These are phyloP conservation scores for Helminthosporium solani DNA, from an alignment of 2,329 filamentous ascomycete genomes.

Conservation along the genomic window DNA sequence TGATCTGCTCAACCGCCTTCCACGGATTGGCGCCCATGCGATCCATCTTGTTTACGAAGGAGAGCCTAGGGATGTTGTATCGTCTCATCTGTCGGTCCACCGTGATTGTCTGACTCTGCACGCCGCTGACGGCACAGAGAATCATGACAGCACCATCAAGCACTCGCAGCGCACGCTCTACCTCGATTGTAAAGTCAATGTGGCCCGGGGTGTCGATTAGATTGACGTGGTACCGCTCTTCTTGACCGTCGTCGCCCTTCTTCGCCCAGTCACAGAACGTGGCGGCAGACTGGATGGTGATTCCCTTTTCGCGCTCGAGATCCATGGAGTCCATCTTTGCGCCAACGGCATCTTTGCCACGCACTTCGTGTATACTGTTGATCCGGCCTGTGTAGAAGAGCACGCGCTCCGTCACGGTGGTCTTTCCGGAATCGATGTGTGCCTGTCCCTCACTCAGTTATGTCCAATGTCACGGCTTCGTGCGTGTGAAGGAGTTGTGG, in stretches of 20 bases:
- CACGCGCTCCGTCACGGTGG: slow-evolving; percentile 91
- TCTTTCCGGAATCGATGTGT: slow-evolving; percentile 98
- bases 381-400: slow-evolving; percentile 98
- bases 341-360: slow-evolving; percentile 89
- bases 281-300: slow-evolving; percentile 97
- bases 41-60: slow-evolving; percentile 99
- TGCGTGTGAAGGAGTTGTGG: not conserved
- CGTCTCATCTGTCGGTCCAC: slow-evolving; percentile 98
- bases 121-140: slow-evolving; percentile 92
- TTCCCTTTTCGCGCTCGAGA: slow-evolving; percentile 94
- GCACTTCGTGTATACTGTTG: slow-evolving; percentile 94
- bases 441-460: slow-evolving; percentile 56
- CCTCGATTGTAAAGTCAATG: slow-evolving; percentile 99
- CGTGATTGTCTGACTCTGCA: slow-evolving; percentile 97
- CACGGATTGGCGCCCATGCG: slow-evolving; percentile 97
- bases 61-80: slow-evolving; percentile 93
- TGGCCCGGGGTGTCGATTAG: slow-evolving; percentile 98
- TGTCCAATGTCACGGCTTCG: not conserved
- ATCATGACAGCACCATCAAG: slow-evolving; percentile 98
- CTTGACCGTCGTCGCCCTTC: slow-evolving; percentile 66
- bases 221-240: slow-evolving; percentile 95
- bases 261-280: slow-evolving; percentile 98
- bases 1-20: slow-evolving; percentile 97
- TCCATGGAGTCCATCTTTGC: slow-evolving; percentile 99
- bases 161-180: slow-evolving; percentile 90